phyloP scores from a whole-genome alignment of 2,329 filamentous ascomycete species.

The Curvularia hawaiiensis region DNA sequence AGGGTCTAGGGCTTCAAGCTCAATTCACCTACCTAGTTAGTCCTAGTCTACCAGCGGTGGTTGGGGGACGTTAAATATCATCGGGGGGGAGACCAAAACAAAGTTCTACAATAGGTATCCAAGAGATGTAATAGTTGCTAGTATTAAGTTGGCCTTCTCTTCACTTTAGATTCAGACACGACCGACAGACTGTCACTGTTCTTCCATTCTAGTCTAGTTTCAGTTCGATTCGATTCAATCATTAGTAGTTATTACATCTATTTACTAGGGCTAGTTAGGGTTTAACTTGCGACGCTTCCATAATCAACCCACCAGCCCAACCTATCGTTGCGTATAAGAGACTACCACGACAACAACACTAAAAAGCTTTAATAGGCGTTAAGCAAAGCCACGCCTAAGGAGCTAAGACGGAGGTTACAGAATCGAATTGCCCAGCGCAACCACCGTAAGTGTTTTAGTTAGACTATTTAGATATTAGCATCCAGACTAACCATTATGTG shows the following conservation, averaged over 20 bases:
- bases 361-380: background rate
- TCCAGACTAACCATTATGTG: background rate
- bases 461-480: background rate
- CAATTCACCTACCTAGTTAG: no score
- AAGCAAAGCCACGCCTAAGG: background rate
- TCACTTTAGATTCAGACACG: background rate
- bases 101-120: no score
- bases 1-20: no score
- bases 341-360: background rate
- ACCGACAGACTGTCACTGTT: background rate
- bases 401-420: background rate
- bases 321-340: background rate
- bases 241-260: no score
- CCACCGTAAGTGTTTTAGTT: background rate
- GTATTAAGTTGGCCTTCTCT: no score
- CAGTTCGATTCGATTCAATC: no score
- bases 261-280: background rate
- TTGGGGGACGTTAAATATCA: no score
- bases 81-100: no score
- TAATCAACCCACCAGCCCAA: background rate
- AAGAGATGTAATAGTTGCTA: no score
- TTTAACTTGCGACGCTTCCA: background rate
- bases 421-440: constrained; percentile 1
- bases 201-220: background rate
- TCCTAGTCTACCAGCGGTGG: no score